Evolutionary conservation across 192 early-diverging fungal species (phyloP).

Genomic region (Coemansia sp.): DNA sequence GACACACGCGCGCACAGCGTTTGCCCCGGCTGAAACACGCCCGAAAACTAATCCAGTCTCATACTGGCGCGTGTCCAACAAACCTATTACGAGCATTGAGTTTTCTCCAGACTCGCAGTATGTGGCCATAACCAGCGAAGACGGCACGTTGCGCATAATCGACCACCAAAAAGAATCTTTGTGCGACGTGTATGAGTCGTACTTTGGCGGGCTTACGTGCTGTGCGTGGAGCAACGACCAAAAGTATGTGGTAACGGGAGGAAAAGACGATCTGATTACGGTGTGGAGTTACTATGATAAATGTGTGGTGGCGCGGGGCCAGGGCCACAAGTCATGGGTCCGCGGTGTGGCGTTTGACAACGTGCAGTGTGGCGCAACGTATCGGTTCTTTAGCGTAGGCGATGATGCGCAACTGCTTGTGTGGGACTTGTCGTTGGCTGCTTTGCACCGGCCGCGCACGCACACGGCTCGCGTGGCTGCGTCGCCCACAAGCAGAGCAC

Average conservation of each 20-base stretch:
- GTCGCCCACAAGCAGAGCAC: not conserved
- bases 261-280: slow-evolving; percentile 89
- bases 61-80: slow-evolving; percentile 72
- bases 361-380: slow-evolving; percentile 71
- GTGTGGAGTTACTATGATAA: slow-evolving; percentile 82
- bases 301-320: slow-evolving; percentile 79
- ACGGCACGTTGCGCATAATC: slow-evolving; percentile 75
- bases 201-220: slow-evolving; percentile 86
- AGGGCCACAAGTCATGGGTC: slow-evolving; percentile 91
- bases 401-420: slow-evolving; percentile 84
- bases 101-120: slow-evolving; percentile 84
- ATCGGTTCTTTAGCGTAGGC: slow-evolving; percentile 85
- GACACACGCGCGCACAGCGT: no score
- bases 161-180: slow-evolving; percentile 69
- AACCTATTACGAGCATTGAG: slow-evolving; percentile 68
- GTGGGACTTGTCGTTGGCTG: slow-evolving; percentile 88
- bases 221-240: slow-evolving; percentile 90
- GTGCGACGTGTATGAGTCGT: slow-evolving; percentile 72
- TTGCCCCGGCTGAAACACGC: no score
- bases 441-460: slow-evolving; percentile 71
- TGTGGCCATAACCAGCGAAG: slow-evolving; percentile 75
- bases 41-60: slow-evolving; percentile 77
- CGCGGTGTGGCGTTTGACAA: slow-evolving; percentile 83
- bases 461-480: slow-evolving; percentile 4
- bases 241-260: slow-evolving; percentile 77